Evolutionary conservation across 768 basidiomycete genomes (phyloP).

Genomic region (Fomitopsis pulvina): DNA sequence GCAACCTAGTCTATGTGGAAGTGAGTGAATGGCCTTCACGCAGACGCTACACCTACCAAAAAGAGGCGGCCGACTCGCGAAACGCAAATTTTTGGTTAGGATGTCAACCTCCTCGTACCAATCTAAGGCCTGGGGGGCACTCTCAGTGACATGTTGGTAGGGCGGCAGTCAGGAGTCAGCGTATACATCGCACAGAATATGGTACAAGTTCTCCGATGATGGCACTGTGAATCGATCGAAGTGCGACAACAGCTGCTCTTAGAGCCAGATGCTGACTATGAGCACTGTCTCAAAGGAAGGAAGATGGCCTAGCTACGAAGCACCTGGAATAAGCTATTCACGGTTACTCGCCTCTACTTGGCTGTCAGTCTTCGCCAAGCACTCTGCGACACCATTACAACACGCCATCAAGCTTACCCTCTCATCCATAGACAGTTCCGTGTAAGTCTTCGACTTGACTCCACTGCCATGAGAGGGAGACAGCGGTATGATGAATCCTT

Average conservation of each 20-base stretch:
- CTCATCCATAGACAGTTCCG: slow-evolving; percentile 8
- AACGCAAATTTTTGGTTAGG: slow-evolving; percentile 18
- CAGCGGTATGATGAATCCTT: slow-evolving; percentile 8
- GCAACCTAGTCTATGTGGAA: slow-evolving; percentile 19
- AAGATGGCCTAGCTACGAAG: too few relatives aligned
- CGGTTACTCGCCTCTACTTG: slow-evolving; percentile 5
- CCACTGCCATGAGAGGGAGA: slow-evolving; percentile 6
- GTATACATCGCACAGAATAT: slow-evolving; percentile 1
- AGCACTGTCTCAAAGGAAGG: too few relatives aligned
- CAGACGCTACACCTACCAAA: slow-evolving; percentile 5
- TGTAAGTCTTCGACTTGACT: slow-evolving; percentile 4
- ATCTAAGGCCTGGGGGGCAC: slow-evolving; percentile 20
- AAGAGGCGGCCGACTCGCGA: slow-evolving; percentile 2
- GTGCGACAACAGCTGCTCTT: too few relatives aligned
- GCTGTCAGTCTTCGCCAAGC: slow-evolving; percentile 1
- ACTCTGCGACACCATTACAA: slow-evolving; percentile 9
- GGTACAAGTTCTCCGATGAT: too few relatives aligned
- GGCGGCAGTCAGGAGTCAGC: not conserved
- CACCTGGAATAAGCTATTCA: too few relatives aligned
- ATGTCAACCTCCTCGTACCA: slow-evolving; percentile 26
- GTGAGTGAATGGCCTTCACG: not conserved
- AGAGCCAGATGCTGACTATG: too few relatives aligned
- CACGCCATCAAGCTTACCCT: slow-evolving; percentile 9
- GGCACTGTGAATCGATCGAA: too few relatives aligned
- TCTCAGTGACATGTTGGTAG: not conserved